Conservation (phyloP, 305 asterid species). For the Ruellia speciosa region DNA sequence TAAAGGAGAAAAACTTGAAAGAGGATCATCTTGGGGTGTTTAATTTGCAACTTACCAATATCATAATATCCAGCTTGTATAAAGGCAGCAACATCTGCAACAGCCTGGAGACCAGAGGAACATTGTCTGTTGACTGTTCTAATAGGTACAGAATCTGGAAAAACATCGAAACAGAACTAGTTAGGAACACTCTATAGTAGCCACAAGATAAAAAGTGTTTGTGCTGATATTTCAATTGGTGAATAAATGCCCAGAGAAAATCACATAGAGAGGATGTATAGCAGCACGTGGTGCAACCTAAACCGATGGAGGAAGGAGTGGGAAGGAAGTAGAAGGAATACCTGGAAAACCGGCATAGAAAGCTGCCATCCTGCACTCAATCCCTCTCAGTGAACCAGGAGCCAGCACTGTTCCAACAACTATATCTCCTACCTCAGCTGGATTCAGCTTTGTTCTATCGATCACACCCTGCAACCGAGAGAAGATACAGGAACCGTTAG, state of each 20-base stretch:
- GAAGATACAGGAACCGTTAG: background rate
- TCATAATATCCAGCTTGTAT: constrained; percentile 87
- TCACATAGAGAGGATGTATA: background rate
- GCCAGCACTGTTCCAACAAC: constrained; percentile 85
- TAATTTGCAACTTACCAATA: constrained; percentile 42
- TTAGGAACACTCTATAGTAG: constrained; percentile 3
- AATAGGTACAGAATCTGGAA: constrained; percentile 64
- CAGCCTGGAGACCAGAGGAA: constrained; percentile 95
- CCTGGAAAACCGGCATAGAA: constrained; percentile 91
- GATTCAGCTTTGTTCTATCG: constrained; percentile 60
- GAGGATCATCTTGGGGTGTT: background rate
- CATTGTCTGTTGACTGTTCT: constrained; percentile 92
- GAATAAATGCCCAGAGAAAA: background rate
- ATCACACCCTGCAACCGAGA: constrained; percentile 50
- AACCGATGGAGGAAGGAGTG: too few species aligned
- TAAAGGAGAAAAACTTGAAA: background rate
- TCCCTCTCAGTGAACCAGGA: constrained; percentile 75
- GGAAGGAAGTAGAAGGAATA: too few species aligned
- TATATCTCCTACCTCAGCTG: constrained; percentile 81
- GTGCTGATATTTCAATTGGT: background rate
- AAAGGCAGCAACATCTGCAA: constrained; percentile 91
- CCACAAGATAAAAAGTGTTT: background rate
- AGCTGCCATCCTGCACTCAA: constrained; percentile 89
- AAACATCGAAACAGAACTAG: constrained; percentile 10
- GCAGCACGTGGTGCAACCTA: too few species aligned